Conservation (phyloP, 176 grass and related monocot species). For the Lolium rigidum region DNA sequence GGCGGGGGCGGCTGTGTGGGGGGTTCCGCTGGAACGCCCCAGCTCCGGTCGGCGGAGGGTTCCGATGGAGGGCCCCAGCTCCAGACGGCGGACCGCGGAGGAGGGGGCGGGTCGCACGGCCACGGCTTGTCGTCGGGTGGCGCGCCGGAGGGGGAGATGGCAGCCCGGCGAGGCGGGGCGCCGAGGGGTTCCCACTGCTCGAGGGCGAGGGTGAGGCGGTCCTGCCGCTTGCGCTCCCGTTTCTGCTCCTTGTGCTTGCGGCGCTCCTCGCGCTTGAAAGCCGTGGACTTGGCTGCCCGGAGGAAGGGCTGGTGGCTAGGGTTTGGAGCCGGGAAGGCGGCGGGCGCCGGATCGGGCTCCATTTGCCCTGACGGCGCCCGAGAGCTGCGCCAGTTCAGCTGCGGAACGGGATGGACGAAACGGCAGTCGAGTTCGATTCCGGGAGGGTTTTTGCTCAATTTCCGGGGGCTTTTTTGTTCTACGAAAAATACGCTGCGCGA, state of each 20-base stretch:
- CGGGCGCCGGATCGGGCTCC: slow-evolving; percentile 42
- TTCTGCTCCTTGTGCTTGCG: slow-evolving; percentile 61
- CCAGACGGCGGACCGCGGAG: slow-evolving; percentile 36
- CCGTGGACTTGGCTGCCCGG: slow-evolving; percentile 58
- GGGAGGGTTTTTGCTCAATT: no score
- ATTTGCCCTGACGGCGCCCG: slow-evolving; percentile 22
- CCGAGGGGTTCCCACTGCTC: slow-evolving; percentile 61
- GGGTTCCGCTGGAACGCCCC: neutral
- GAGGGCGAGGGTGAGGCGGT: slow-evolving; percentile 51
- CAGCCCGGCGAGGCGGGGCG: slow-evolving; percentile 16
- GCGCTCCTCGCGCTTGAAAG: slow-evolving; percentile 85
- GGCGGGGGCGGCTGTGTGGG: neutral
- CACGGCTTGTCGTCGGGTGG: slow-evolving; percentile 54
- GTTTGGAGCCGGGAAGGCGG: slow-evolving; percentile 17
- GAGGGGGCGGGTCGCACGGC: slow-evolving; percentile 53
- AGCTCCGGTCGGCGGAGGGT: neutral
- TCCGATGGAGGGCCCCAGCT: slow-evolving; percentile 36
- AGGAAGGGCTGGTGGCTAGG: slow-evolving; percentile 46
- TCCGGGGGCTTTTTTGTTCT: no score
- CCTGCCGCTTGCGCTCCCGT: slow-evolving; percentile 53
- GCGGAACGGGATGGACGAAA: neutral
- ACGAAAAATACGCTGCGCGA: no score
- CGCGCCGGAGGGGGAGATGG: slow-evolving; percentile 13
- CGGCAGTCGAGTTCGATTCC: neutral
- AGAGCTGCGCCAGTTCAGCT: neutral